These are phyloP conservation scores for Curvularia sp. DNA, from an alignment of 2,329 filamentous ascomycete species.

Conservation along the genomic window DNA sequence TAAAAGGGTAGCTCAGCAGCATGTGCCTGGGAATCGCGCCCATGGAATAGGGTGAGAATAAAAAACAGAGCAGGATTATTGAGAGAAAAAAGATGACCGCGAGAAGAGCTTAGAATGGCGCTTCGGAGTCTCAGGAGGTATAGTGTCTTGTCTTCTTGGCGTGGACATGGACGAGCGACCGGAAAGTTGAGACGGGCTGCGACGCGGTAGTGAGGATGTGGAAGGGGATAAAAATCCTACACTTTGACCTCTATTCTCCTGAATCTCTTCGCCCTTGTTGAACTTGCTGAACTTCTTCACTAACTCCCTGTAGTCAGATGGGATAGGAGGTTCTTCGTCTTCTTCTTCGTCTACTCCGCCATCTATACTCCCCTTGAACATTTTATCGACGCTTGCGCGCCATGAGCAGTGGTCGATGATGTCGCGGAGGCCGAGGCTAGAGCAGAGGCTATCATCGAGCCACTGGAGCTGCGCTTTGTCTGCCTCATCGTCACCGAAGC, in stretches of 20 bases:
- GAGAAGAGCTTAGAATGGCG: background rate
- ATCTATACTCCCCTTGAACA: constrained; percentile 25
- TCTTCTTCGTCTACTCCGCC: background rate
- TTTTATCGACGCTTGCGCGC: constrained; percentile 22
- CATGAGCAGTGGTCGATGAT: constrained; percentile 29
- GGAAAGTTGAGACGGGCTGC: background rate
- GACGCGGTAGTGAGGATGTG: background rate
- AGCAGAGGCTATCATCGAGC: constrained; percentile 8
- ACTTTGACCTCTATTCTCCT: background rate
- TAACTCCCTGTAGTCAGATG: background rate
- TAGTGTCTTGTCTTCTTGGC: background rate
- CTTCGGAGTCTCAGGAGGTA: background rate
- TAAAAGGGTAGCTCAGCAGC: background rate
- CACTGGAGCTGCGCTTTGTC: background rate
- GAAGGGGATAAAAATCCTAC: background rate
- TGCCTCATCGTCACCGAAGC: constrained; percentile 15
- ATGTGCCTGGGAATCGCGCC: background rate
- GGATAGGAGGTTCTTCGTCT: background rate
- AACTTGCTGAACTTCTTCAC: background rate
- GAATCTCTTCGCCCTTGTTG: background rate
- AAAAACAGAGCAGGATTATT: background rate
- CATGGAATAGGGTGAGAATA: background rate
- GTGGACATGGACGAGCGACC: background rate
- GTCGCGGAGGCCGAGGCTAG: constrained; percentile 8
- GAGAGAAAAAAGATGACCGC: background rate